Evolutionary conservation across 2,329 filamentous ascomycete genomes (phyloP), one percentile per base, ranked within the genome.

Genomic region (Trichoderma aggressivum): DNA sequence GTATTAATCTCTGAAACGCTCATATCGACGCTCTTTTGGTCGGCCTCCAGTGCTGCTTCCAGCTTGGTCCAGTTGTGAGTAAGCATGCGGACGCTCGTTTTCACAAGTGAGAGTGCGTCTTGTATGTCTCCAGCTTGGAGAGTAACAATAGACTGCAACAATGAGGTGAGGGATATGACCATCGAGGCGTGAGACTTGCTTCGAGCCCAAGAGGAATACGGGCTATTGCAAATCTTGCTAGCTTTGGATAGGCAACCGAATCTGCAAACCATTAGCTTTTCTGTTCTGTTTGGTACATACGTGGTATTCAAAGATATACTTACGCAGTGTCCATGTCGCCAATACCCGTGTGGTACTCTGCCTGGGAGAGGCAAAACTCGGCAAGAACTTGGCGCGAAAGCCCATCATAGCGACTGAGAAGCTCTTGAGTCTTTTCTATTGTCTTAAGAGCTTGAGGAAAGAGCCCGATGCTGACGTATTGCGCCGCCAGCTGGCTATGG

Each of bases 321-420:
- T 77, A 84, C 78, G 88, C 91, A 80, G 91, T 89, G 11, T 90
- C 86, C 18, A 88, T 81, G 63, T 90, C 89, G 11, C 91, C 91
- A 14, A 90, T 86, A 1, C 88, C 87, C 21, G 94, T 83, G 32
- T 91, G 84, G 78, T 94, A 94, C 78, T 97, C 93, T 0, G 92
- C 90, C 72, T 90, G 89, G 0, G 90, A 88, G 7, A 97, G 81
- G 74, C 94, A 87, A 78, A 91, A 91, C 18, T 81, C 80, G 11
- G 84, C 84, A 24, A 84, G 74, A 7, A 83, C 79, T 21, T 85
- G 82, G 14, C 78, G 78, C 3, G 83, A 80, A 3, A 78, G 72
- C 0, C 76, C 76, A n/a, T 82, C 77, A n/a, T 81, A 77, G 65
- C 82, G 77, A 55, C 79, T 75, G 10, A 83, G 74, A 21, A 86